Base-by-base conservation (phyloP, 495 filamentous ascomycete species). In the Pyrenula aspistea region DNA sequence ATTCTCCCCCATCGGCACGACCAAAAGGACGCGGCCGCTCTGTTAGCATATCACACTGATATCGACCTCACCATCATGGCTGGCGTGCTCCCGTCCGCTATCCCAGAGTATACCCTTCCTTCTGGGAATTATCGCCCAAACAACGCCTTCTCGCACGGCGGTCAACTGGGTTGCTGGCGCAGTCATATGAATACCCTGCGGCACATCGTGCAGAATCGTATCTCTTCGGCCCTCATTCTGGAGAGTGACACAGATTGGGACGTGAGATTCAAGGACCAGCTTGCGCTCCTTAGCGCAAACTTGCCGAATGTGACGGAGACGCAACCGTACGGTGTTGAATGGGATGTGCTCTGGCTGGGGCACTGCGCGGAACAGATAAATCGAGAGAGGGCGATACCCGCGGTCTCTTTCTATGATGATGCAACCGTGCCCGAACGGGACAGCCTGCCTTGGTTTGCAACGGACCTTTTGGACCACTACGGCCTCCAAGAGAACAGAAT, bases 171-270 rank as follows among this genome's bases (percentile, higher is more conserved):
- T 10, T 59, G 60, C 48, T 62, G 65, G 53, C 48, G 70, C 61
- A 62, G 75, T 53, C 65, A 67, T 65, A 66, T 71, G 67, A 70
- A 72, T 57, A 65, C 66, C 47, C 54, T 70, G 25, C 55, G 55
- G 36, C 61, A 61, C 36, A 70, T 82, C 2, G 68, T 81, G 25
- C 62, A 73, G 19, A 68, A 76, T 36, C 59, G 62, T 10, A 63
- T 78, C 20, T 63, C 69, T 0, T 73, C 74, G 0, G 78, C 78
- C 12, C 57, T 83, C 11, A 74, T 82, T 2, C 53, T 83, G 47
- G 80, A 83, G 62, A 79, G 82, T 55, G 80, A 82, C 52, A 71
- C 73, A n/a, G 80, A 82, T 62, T 83, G 80, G 79, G 78, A 82
- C 51, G 66, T 81, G 19, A 63, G 63, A 24, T 64, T 83, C 53